Evolutionary conservation across 768 basidiomycete species (phyloP).

Genomic region (Russula lepida): DNA sequence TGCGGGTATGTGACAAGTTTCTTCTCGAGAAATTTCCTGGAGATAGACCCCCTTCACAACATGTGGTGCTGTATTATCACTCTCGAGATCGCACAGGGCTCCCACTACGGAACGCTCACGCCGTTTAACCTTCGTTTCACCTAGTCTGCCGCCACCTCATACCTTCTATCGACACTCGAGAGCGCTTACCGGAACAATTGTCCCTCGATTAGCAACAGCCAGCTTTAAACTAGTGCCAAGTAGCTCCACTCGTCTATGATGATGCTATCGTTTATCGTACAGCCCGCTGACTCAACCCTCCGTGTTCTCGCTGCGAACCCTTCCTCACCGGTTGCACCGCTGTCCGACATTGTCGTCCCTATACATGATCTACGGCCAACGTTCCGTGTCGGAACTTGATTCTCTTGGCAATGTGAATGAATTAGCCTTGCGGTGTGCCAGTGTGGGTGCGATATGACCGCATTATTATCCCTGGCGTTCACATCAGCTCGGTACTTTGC

Average conservation of each 20-base stretch:
- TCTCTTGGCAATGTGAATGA: background rate
- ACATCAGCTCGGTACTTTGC: constrained; percentile 15
- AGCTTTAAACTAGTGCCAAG: constrained; percentile 1
- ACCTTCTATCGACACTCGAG: background rate
- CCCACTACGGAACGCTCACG: background rate
- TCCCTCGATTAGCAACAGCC: background rate
- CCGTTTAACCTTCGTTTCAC: constrained; percentile 1
- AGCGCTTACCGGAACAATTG: background rate
- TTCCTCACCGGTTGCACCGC: constrained; percentile 4
- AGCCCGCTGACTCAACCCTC: background rate
- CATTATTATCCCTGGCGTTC: constrained; percentile 1
- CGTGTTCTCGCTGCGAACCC: background rate
- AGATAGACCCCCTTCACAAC: constrained; percentile 11
- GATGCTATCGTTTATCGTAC: background rate
- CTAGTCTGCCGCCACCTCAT: background rate
- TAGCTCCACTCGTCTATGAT: background rate
- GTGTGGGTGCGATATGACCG: constrained; percentile 1
- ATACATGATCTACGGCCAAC: constrained; percentile 9
- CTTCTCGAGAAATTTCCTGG: background rate
- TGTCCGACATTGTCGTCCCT: background rate
- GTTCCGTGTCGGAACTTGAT: constrained; percentile 9
- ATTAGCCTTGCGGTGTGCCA: background rate
- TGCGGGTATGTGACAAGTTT: background rate
- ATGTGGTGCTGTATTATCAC: constrained; percentile 1
- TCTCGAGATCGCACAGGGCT: constrained; percentile 5